A percentile compares a stretch with the other conserved stretches of the same genome.
phyloP scores from a whole-genome alignment of 2,329 filamentous ascomycete genomes.

The Zopfia rhizophila region DNA sequence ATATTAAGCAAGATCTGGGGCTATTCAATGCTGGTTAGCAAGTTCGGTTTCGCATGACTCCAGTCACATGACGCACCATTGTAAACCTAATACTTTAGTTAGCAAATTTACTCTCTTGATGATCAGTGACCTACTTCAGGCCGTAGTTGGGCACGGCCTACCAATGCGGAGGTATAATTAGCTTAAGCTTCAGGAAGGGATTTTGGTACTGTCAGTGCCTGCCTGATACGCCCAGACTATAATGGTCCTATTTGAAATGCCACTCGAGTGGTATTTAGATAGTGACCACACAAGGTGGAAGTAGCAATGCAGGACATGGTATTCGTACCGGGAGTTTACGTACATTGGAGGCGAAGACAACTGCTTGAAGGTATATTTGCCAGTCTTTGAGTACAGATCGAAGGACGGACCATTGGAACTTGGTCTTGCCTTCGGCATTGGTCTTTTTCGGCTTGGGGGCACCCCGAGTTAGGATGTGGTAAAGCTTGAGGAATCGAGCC shows the following conservation, averaged over 20 bases:
- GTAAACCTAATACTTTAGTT: background rate
- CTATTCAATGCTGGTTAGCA: too few relatives aligned
- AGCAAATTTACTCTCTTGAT: conserved; percentile 2
- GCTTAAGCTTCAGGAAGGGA: too few relatives aligned
- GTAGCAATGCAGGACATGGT: too few relatives aligned
- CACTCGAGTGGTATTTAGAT: too few relatives aligned
- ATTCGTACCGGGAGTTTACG: too few relatives aligned
- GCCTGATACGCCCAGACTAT: too few relatives aligned
- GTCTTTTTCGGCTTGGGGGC: conserved; percentile 17
- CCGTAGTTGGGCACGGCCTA: conserved; percentile 50
- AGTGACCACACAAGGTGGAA: too few relatives aligned
- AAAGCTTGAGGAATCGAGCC: conserved; percentile 20
- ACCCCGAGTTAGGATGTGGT: conserved; percentile 28
- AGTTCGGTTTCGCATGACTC: background rate
- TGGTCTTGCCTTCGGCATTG: conserved; percentile 27
- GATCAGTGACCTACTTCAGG: conserved; percentile 38
- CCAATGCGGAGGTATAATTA: too few relatives aligned
- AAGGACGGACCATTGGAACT: conserved; percentile 27
- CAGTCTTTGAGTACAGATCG: conserved; percentile 58
- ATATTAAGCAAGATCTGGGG: conserved; percentile 25
- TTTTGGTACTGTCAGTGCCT: too few relatives aligned
- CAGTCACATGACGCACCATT: conserved; percentile 18
- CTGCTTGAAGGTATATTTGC: conserved; percentile 58
- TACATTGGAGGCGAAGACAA: conserved; percentile 48
- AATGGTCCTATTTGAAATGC: too few relatives aligned